phyloP scores from a whole-genome alignment of 352 stramenopile species.

The Lagenidium giganteum region DNA sequence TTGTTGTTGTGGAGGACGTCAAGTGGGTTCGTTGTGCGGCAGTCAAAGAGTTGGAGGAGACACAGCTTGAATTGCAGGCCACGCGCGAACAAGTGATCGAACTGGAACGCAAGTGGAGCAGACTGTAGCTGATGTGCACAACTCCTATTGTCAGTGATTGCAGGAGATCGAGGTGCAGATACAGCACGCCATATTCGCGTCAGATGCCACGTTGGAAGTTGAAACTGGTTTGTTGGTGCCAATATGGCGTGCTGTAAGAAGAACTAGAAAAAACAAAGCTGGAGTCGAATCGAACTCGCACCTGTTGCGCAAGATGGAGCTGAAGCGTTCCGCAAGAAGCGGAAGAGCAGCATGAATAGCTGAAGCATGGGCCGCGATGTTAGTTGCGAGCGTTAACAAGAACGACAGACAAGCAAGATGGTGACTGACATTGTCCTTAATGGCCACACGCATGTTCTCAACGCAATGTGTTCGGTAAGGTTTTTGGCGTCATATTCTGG shows the following conservation, averaged over 20 bases:
- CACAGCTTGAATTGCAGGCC: conserved; percentile 14
- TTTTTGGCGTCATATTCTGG: too few species aligned
- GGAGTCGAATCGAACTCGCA: conserved; percentile 36
- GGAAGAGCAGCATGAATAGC: conserved; percentile 31
- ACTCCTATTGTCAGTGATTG: conserved; percentile 46
- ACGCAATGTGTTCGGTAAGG: too few species aligned
- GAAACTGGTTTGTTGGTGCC: background rate
- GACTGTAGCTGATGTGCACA: conserved; percentile 48
- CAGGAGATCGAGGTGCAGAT: conserved; percentile 43
- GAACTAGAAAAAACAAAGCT: conserved; percentile 46
- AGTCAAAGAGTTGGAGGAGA: conserved; percentile 27
- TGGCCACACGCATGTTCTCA: too few species aligned
- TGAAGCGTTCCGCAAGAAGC: conserved; percentile 32
- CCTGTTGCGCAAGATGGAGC: conserved; percentile 35
- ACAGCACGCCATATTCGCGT: too few species aligned
- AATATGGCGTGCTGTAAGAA: too few species aligned
- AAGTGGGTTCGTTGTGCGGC: conserved; percentile 27
- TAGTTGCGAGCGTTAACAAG: too few species aligned
- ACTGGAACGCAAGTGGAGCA: conserved; percentile 37
- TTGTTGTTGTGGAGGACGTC: conserved; percentile 47
- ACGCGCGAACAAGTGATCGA: conserved; percentile 21
- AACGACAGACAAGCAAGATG: too few species aligned
- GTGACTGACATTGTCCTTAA: too few species aligned
- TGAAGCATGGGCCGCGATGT: too few species aligned
- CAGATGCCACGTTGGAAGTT: background rate